Conservation (phyloP, 208 protist species). For the Sergeia podlipaevii region DNA sequence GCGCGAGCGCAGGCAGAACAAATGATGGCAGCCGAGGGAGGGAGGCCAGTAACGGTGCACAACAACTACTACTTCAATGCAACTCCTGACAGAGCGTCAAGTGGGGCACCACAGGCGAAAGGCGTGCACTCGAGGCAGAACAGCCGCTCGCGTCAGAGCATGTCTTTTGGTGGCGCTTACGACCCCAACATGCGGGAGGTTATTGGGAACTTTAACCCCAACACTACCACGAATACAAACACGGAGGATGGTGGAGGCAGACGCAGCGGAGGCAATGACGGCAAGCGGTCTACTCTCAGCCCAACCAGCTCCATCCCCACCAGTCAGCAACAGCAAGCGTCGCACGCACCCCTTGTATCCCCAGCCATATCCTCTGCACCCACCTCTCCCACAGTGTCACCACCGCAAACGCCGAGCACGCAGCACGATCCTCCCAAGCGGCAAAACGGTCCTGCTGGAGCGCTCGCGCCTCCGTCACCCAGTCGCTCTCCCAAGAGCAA, state of each 20-base stretch:
- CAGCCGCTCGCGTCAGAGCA: too few relatives aligned
- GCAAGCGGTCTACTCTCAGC: neutral
- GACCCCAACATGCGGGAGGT: too few relatives aligned
- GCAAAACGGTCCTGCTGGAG: neutral
- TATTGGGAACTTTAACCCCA: too few relatives aligned
- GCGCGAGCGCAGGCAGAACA: slow-evolving; percentile 31
- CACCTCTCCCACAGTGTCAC: neutral
- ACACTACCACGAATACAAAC: too few relatives aligned
- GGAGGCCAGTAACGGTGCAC: slow-evolving; percentile 38
- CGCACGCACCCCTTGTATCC: neutral
- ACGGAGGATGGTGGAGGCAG: neutral
- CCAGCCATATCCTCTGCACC: neutral
- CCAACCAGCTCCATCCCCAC: neutral
- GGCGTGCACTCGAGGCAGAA: too few relatives aligned
- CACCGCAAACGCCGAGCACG: neutral
- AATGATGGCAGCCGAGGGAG: slow-evolving; percentile 6
- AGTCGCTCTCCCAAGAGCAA: slow-evolving; percentile 30
- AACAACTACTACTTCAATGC: slow-evolving; percentile 55
- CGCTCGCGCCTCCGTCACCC: slow-evolving; percentile 4
- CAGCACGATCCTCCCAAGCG: neutral
- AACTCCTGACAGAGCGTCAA: neutral
- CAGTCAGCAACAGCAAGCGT: neutral
- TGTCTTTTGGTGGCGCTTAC: too few relatives aligned
- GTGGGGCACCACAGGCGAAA: neutral
- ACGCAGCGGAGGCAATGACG: neutral